Percentiles rank a stretch among this genome's conserved stretches.
phyloP scores from a whole-genome alignment of 192 early-diverging fungal genomes.

The Mortierella claussenii region DNA sequence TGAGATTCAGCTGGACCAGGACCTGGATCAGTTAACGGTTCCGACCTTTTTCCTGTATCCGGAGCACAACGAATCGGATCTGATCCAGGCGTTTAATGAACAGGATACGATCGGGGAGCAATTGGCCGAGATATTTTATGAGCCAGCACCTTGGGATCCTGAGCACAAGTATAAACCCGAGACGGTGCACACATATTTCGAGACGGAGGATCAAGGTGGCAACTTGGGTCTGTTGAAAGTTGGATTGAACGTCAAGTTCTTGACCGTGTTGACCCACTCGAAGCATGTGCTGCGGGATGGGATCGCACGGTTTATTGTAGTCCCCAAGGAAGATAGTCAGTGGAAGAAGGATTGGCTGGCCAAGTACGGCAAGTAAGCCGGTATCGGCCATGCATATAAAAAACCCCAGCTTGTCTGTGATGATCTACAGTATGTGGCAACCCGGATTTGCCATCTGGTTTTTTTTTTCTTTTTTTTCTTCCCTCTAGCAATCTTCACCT shows the following conservation, averaged over 20 bases:
- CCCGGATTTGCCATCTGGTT: too few species aligned
- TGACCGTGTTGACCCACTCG: conserved; percentile 66
- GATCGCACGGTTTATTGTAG: conserved; percentile 85
- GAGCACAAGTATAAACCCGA: conserved; percentile 73
- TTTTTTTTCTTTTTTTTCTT: too few species aligned
- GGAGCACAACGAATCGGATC: conserved; percentile 90
- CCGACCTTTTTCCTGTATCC: conserved; percentile 97
- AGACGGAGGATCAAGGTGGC: conserved; percentile 62
- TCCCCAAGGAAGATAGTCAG: conserved; percentile 67
- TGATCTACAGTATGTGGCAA: too few species aligned
- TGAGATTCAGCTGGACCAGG: conserved; percentile 67
- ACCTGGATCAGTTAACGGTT: conserved; percentile 70
- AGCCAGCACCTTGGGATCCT: conserved; percentile 87
- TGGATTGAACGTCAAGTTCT: conserved; percentile 69
- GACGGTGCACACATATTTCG: conserved; percentile 84
- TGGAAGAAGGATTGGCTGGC: conserved; percentile 55
- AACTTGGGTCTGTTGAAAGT: conserved; percentile 72
- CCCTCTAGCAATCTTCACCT: too few species aligned
- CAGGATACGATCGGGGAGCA: conserved; percentile 84
- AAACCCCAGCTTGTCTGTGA: too few species aligned
- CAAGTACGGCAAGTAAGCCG: conserved; percentile 51
- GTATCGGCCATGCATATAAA: too few species aligned
- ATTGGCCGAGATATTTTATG: conserved; percentile 81
- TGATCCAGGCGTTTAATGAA: conserved; percentile 89
- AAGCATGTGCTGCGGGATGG: conserved; percentile 86